A percentile compares a stretch with the other conserved stretches of the same genome.
Conservation (phyloP, 768 basidiomycete species). For the Boletus rex-veris region DNA sequence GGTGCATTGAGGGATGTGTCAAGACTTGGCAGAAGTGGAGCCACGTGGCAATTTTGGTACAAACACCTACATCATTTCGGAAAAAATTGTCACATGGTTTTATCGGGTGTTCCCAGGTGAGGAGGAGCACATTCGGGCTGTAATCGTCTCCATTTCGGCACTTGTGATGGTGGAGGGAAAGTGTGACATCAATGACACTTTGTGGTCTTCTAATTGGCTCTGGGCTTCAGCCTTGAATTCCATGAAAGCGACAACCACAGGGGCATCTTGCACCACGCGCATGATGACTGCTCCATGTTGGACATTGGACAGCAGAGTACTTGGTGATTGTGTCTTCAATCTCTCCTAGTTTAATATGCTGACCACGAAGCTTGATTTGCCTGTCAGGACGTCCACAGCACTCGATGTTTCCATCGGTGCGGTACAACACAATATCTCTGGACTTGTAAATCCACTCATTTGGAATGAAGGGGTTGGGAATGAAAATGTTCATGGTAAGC, state of each 20-base stretch:
- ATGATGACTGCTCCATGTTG: conserved; percentile 25
- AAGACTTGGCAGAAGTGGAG: no score
- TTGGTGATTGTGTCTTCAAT: conserved; percentile 31
- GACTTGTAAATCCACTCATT: conserved; percentile 31
- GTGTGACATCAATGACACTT: conserved; percentile 12
- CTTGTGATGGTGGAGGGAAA: no score
- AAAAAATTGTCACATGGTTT: no score
- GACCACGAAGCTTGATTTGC: conserved; percentile 34
- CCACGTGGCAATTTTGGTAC: no score
- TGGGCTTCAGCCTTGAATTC: conserved; percentile 18
- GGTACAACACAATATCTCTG: conserved; percentile 30
- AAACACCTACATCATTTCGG: no score
- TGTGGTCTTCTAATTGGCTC: conserved; percentile 17
- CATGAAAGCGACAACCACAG: conserved; percentile 30
- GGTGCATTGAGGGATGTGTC: no score
- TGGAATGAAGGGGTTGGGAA: conserved; percentile 28
- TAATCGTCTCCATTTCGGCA: no score
- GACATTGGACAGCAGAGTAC: conserved; percentile 7
- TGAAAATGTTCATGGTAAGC: conserved; percentile 25
- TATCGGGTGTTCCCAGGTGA: no score
- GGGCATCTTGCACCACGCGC: conserved; percentile 25
- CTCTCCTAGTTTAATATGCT: conserved; percentile 33
- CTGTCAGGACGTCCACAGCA: conserved; percentile 33
- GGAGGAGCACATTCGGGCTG: no score
- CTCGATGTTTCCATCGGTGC: conserved; percentile 27